Evolutionary conservation across 495 filamentous ascomycete species (phyloP).

Genomic region (Penicillium lagena): DNA sequence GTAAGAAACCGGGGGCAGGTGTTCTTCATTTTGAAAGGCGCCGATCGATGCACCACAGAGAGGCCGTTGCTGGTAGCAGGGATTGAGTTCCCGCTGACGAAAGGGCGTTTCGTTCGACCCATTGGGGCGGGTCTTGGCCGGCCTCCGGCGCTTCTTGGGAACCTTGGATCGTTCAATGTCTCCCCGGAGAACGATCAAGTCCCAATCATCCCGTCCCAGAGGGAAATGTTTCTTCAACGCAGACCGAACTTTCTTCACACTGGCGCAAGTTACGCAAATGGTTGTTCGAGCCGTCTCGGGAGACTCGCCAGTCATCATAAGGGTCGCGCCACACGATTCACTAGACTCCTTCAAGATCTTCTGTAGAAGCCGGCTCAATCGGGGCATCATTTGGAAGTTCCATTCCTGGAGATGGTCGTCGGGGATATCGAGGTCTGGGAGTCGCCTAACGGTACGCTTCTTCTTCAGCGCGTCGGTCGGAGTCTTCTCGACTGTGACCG

Average conservation of each 20-base stretch:
- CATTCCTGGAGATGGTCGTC: conserved; percentile 61
- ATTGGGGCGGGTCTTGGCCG: conserved; percentile 29
- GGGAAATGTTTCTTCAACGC: conserved; percentile 67
- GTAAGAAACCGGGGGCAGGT: conserved; percentile 83
- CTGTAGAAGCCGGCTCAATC: conserved; percentile 62
- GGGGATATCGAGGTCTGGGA: conserved; percentile 44
- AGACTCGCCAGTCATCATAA: conserved; percentile 68
- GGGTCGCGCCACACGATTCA: conserved; percentile 67
- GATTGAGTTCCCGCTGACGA: conserved; percentile 28
- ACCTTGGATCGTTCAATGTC: conserved; percentile 64
- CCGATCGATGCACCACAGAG: conserved; percentile 88
- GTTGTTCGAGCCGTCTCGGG: conserved; percentile 61
- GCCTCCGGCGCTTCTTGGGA: conserved; percentile 36
- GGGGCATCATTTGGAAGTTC: conserved; percentile 64
- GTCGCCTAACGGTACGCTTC: conserved; percentile 39
- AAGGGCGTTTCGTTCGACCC: conserved; percentile 24
- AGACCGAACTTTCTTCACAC: conserved; percentile 61
- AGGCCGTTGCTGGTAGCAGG: conserved; percentile 65
- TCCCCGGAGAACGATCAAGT: conserved; percentile 57
- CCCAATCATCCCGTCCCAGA: conserved; percentile 53
- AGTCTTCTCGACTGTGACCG: conserved; percentile 16
- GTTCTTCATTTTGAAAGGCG: conserved; percentile 74
- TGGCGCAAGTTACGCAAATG: conserved; percentile 68
- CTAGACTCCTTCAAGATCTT: conserved; percentile 50
- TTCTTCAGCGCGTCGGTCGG: conserved; percentile 24